Evolutionary conservation across 495 filamentous ascomycete genomes (phyloP), one percentile per base, ranked within the genome.

Genomic region (Diplogelasinospora grovesii): DNA sequence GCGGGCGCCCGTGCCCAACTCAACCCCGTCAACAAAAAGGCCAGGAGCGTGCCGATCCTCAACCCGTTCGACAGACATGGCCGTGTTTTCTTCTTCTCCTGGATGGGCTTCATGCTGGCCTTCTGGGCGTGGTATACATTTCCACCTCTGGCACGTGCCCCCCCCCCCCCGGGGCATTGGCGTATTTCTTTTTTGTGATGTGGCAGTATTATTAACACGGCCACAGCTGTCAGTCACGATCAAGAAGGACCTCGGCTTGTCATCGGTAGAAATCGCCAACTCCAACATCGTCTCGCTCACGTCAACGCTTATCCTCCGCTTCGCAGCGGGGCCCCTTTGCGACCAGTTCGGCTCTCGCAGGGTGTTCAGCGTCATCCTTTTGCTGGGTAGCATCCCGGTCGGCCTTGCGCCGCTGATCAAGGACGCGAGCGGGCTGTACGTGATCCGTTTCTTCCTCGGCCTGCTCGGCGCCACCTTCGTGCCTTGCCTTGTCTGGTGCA

Each of bases 401-500:
- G 88, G 80, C 4, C 74, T 90, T 24, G 85, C 89, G 1, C 90
- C 89, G 3, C 74, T 85, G 1, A 78, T 93, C 24, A 77, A 73
- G 30, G 78, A 70, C 36, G 79, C 81, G 0, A 61, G 69, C 1
- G 85, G 89, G 0, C 73, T 96, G 19, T 78, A 89, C 38, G 72
- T 81, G 9, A 68, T 89, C 37, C 81, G 90, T 22, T 95, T 96
- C 68, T 96, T 96, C 64, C 74, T 96, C 39, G 90, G 90, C 24
- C 93, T 97, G 39, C 74, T 97, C 1, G 90, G 90, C 22, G 90
- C 83, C 1, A 76, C 76, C 4, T 97, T 97, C 47, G 89, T 97
- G 3, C 90, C 90, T 2, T 96, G 90, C 60, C 90, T 95, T 50
- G 90, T 96, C 6, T 97, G 90, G 89, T 86, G 82, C 22, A 95